Base-by-base conservation (phyloP, 1,284 basidiomycete genomes). In the Sphagnurus paluster region DNA sequence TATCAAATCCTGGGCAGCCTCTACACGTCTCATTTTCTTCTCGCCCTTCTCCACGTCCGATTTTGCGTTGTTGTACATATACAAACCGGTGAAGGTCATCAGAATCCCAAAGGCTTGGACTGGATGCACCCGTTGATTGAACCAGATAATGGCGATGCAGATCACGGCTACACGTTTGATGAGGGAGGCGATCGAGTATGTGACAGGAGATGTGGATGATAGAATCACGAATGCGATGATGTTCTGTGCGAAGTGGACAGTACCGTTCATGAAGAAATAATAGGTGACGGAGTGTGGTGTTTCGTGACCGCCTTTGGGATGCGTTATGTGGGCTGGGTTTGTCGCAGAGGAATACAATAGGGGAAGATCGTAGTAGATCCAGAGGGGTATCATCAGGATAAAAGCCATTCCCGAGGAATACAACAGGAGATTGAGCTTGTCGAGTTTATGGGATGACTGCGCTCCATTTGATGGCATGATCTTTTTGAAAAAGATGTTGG, bases 401-500 rank as follows among this genome's bases (percentile, higher is more conserved):
- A 98, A 96, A 1, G 95, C 95, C 76, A 93, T 90, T 39, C 87
- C 77, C n/a, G 91, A 93, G 6, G 93, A 96, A 69, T 97, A 99
- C 62, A 97, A 86, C 19, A 99, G 75, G 21, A 99, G 78, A 70
- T 98, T 98, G 62, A 99, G 79, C 74, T 98, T 99, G 79, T 99
- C 96, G 42, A 99, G 78, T 63, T 93, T 93, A 64, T 86, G 84
- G 7, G 77, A 69, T 1, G 79, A 71, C 44, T 73, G 68, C 7
- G 69, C 66, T 8, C 72, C 61, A 39, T 74, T 77, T 14, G 83
- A 82, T 0, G 94, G 94, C 77, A 99, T 87, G 50, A 99, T 86
- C 75, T 98, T 98, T 71, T 99, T 99, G 79, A 96, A 97, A 69
- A 96, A 98, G 60, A 99, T 98, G 71, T 99, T 99, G 56, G 95